phyloP scores from a whole-genome alignment of 169 alveolate genomes.

The Eimeria praecox region DNA sequence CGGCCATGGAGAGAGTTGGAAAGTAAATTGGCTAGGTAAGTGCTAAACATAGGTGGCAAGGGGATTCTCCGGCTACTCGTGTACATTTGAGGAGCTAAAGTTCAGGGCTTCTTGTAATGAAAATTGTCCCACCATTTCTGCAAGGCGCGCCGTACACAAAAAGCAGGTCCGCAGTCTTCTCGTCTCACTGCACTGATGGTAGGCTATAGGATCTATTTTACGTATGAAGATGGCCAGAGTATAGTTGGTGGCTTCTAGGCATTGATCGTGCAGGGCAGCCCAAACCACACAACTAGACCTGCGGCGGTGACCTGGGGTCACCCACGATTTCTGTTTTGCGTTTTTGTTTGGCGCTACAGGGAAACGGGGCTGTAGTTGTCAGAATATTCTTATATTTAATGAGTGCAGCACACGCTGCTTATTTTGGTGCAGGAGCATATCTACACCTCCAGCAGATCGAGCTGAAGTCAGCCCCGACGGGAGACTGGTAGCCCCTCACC shows the following conservation, averaged over 20 bases:
- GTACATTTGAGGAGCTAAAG: neutral
- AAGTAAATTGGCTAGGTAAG: neutral
- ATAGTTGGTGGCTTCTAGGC: neutral
- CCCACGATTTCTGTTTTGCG: neutral
- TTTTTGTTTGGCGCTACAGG: neutral
- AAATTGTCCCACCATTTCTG: conserved; percentile 62
- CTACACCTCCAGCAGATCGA: conserved; percentile 28
- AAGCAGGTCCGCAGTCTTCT: neutral
- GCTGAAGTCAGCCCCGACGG: conserved; percentile 37
- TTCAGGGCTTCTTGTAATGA: neutral
- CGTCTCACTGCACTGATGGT: neutral
- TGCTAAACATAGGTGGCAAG: neutral
- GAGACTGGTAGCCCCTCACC: conserved; percentile 12
- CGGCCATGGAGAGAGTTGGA: neutral
- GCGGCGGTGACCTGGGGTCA: conserved; percentile 30
- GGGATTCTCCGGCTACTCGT: neutral
- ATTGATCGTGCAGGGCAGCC: conserved; percentile 29
- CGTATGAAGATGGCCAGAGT: neutral
- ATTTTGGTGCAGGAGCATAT: conserved; percentile 24
- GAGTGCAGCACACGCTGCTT: neutral
- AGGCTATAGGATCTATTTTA: neutral
- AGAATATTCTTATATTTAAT: neutral
- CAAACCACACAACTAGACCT: conserved; percentile 14
- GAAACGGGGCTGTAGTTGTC: conserved; percentile 4
- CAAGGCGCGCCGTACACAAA: neutral